Base-by-base conservation (phyloP, 495 filamentous ascomycete species). In the Cercophora samala region DNA sequence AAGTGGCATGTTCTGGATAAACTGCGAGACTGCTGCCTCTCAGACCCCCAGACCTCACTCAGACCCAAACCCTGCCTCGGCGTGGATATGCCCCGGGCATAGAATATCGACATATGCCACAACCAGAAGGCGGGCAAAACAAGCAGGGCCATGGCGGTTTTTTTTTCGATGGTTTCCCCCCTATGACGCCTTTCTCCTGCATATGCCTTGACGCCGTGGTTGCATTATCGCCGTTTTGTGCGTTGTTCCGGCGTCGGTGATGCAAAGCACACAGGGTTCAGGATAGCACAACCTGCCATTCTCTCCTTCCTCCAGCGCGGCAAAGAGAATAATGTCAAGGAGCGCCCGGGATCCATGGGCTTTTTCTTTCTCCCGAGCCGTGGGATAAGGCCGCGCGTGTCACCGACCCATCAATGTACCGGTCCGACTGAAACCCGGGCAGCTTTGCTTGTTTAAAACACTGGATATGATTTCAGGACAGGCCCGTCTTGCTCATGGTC, bases 221-320 rank as follows among this genome's bases (percentile, higher is more conserved):
- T 65, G 64, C 64, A 65, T 17, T 59, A 62, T 24, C 52, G 58
- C 67, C 63, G 24, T 64, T 60, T 64, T 21, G 25, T 66, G 46
- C 64, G 3, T 69, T 55, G 19, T 62, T 62, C 58, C 19, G 62
- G 55, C 64, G 17, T 64, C 53, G 37, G 60, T 69, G 68, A 66
- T 65, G 68, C 68, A 66, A 46, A 64, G 51, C 22, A 26, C 22
- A 61, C 68, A 67, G 46, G 62, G 62, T 59, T 65, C 21, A 59
- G 22, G 25, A 62, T 53, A 37, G 61, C 55, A 18, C 37, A 52
- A 19, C 65, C 58, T 23, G 51, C 61, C 53, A n/a, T 23, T 21
- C 15, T 8, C 53, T 60, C 24, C 58, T 24, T 25, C 37, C 60
- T 58, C n/a, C 53, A 22, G 23, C 19, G 58, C 23, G 23, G 24